Percentiles rank a stretch among this genome's conserved stretches.
Evolutionary conservation across 2,329 filamentous ascomycete species (phyloP).

Genomic region (Neopestalotiopsis rosae): DNA sequence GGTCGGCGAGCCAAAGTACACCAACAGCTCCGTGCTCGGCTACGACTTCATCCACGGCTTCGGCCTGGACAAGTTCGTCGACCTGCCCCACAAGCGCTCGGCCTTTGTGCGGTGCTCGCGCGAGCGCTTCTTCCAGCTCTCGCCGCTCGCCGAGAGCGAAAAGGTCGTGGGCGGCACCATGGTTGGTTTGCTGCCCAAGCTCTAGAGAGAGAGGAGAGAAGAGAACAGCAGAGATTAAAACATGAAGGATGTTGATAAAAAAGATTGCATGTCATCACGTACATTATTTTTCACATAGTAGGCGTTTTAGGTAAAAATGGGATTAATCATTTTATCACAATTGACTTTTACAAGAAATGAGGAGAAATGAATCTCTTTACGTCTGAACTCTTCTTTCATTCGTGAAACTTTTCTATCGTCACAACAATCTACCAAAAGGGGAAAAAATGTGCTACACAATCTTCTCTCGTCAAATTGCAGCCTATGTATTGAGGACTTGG

Average conservation of each 20-base stretch:
- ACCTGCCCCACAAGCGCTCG: conserved; percentile 74
- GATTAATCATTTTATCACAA: neutral
- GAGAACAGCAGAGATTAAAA: neutral
- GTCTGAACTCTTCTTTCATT: neutral
- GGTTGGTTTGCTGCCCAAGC: conserved; percentile 59
- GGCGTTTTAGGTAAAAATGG: neutral
- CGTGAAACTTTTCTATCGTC: neutral
- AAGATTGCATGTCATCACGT: neutral
- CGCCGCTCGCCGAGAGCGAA: conserved; percentile 61
- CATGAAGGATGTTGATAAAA: too few relatives aligned
- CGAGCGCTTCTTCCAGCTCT: conserved; percentile 73
- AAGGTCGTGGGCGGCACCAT: conserved; percentile 60
- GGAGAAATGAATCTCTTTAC: neutral
- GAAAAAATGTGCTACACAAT: neutral
- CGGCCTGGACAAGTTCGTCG: conserved; percentile 73
- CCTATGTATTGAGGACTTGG: neutral
- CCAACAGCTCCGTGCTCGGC: conserved; percentile 71
- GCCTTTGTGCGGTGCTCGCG: conserved; percentile 69
- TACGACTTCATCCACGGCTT: conserved; percentile 80
- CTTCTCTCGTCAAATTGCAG: neutral
- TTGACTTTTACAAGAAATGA: neutral
- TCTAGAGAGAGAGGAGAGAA: conserved; percentile 41
- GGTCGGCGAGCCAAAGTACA: conserved; percentile 75
- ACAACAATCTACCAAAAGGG: neutral
- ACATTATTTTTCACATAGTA: neutral